Percentiles rank a stretch among this genome's conserved stretches.
Evolutionary conservation across 768 basidiomycete species (phyloP).

Genomic region (Podaxis sp.): DNA sequence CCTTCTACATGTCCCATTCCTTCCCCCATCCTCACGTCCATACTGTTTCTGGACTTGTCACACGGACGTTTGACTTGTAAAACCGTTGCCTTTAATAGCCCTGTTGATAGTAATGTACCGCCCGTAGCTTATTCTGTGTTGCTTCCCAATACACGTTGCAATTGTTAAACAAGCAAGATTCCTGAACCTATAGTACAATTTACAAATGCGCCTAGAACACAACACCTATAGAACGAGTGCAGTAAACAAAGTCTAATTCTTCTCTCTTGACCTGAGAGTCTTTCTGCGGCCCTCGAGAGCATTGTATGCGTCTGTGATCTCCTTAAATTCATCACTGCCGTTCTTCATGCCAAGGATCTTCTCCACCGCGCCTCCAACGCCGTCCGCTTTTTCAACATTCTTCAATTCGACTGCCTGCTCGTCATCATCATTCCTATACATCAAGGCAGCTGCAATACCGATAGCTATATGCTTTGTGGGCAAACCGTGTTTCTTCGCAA

Average conservation of each 20-base stretch:
- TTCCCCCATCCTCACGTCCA: background rate
- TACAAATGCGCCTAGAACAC: background rate
- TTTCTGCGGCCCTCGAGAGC: background rate
- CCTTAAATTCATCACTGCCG: background rate
- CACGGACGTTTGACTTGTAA: background rate
- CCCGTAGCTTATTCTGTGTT: background rate
- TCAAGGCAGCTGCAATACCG: slow-evolving; percentile 9
- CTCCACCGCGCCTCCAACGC: slow-evolving; percentile 2
- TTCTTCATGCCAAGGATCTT: slow-evolving; percentile 2
- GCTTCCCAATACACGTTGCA: background rate
- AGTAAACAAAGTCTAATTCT: background rate
- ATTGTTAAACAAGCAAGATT: background rate
- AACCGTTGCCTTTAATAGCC: background rate
- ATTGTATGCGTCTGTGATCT: slow-evolving; percentile 7
- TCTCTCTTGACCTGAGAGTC: background rate
- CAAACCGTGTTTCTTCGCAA: slow-evolving; percentile 5
- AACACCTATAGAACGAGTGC: background rate
- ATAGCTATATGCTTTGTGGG: background rate
- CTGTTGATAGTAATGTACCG: background rate
- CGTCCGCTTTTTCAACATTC: background rate
- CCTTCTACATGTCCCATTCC: background rate
- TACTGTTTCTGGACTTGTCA: background rate
- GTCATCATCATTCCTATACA: slow-evolving; percentile 13
- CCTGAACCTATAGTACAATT: background rate
- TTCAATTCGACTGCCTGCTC: slow-evolving; percentile 8